These are phyloP conservation scores for Comarum palustre DNA, from an alignment of 306 rosid species.

Conservation along the genomic window DNA sequence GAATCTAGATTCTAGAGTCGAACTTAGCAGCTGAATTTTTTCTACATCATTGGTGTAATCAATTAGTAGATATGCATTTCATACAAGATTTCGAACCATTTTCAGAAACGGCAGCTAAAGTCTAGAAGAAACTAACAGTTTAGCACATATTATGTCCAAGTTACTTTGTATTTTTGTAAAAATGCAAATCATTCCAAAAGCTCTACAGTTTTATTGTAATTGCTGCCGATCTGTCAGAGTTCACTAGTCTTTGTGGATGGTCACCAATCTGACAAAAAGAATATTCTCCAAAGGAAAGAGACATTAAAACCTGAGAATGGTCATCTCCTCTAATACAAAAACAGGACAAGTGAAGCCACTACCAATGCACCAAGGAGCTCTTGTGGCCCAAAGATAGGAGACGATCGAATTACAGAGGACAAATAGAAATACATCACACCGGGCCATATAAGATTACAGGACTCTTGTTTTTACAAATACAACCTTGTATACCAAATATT, in stretches of 20 bases:
- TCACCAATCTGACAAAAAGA: too few relatives aligned
- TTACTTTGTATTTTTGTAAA: background rate
- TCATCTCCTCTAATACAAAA: constrained; percentile 18
- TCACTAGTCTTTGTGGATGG: background rate
- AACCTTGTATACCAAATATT: constrained; percentile 39
- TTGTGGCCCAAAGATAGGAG: constrained; percentile 44
- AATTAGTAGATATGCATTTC: background rate
- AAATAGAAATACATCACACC: constrained; percentile 39
- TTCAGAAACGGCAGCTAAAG: background rate
- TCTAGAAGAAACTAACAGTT: background rate
- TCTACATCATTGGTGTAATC: background rate
- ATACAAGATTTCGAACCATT: background rate
- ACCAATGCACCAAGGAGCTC: constrained; percentile 37
- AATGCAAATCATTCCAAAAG: background rate
- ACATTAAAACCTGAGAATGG: constrained; percentile 27
- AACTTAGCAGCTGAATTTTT: background rate
- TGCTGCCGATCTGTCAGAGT: background rate
- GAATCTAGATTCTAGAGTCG: background rate
- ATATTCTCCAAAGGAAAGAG: background rate
- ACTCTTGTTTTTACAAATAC: constrained; percentile 18
- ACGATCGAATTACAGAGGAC: constrained; percentile 27
- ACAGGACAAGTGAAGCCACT: constrained; percentile 27
- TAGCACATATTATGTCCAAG: background rate
- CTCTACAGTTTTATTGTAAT: background rate
- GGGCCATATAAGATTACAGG: constrained; percentile 46